A percentile compares a stretch with the other conserved stretches of the same genome.
Conservation (phyloP, 2,329 filamentous ascomycete genomes). For the Alternaria sp. region DNA sequence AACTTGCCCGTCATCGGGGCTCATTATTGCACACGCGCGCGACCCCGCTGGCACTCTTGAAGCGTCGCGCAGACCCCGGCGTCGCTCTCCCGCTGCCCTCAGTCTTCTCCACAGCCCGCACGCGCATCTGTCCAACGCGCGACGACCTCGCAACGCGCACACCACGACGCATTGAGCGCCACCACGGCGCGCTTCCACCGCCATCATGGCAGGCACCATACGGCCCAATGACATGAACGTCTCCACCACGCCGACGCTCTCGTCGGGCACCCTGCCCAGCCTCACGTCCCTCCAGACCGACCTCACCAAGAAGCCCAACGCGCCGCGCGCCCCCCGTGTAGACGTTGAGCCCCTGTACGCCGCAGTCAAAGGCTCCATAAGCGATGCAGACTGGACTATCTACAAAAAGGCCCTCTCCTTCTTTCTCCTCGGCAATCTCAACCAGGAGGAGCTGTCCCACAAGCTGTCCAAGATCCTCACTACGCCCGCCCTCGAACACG, state of each 20-base stretch:
- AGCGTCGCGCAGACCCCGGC: slow-evolving; percentile 6
- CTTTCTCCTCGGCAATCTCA: slow-evolving; percentile 67
- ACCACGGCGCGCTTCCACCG: slow-evolving; percentile 7
- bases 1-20: slow-evolving; percentile 16
- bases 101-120: slow-evolving; percentile 11
- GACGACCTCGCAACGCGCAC: slow-evolving; percentile 10
- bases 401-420: slow-evolving; percentile 66
- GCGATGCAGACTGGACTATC: slow-evolving; percentile 62
- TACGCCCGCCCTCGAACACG: slow-evolving; percentile 60
- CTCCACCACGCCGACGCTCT: slow-evolving; percentile 42
- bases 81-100: slow-evolving; percentile 5
- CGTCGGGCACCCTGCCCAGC: slow-evolving; percentile 43
- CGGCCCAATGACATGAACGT: slow-evolving; percentile 47
- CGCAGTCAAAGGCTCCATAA: slow-evolving; percentile 65
- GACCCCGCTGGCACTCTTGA: slow-evolving; percentile 12
- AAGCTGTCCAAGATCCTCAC: slow-evolving; percentile 63
- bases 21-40: slow-evolving; percentile 17
- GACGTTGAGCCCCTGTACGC: slow-evolving; percentile 69
- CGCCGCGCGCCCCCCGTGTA: slow-evolving; percentile 63
- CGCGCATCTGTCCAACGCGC: slow-evolving; percentile 12
- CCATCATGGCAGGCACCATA: slow-evolving; percentile 48
- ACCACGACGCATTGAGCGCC: slow-evolving; percentile 18
- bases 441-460: slow-evolving; percentile 66
- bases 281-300: slow-evolving; percentile 50
- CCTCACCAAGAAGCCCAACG: slow-evolving; percentile 53